Evolutionary conservation across 352 stramenopile species (phyloP).

Genomic region (Thraustochytrium sp.): DNA sequence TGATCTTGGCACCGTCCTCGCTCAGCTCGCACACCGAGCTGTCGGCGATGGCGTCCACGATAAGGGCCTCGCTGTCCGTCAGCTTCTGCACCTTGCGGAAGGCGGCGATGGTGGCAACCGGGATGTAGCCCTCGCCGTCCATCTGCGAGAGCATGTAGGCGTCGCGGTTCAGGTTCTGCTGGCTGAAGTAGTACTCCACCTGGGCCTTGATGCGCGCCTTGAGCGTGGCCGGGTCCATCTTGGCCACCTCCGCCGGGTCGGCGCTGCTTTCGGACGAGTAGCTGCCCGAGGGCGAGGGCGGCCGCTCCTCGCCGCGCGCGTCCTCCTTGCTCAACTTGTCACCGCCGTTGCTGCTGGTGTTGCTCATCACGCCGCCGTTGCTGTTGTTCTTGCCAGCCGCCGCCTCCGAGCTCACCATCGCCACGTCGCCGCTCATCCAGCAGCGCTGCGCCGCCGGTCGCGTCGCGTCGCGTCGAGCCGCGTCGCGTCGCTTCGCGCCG

Average conservation of each 20-base stretch:
- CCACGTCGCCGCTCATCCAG: too few species aligned
- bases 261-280: constrained; percentile 40
- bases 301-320: background rate
- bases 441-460: too few species aligned
- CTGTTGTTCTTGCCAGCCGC: too few species aligned
- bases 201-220: constrained; percentile 39
- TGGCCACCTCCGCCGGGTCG: constrained; percentile 30
- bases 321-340: too few species aligned
- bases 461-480: too few species aligned
- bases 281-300: background rate
- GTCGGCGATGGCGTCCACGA: constrained; percentile 14
- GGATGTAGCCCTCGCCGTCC: constrained; percentile 28
- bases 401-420: constrained; percentile 38
- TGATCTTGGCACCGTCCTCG: constrained; percentile 20
- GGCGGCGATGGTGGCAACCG: background rate
- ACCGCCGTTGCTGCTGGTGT: too few species aligned
- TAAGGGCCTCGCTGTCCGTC: background rate
- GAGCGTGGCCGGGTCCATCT: constrained; percentile 23
- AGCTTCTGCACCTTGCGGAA: constrained; percentile 12
- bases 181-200: constrained; percentile 43
- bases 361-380: too few species aligned
- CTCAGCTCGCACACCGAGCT: background rate
- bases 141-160: constrained; percentile 43
- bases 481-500: too few species aligned
- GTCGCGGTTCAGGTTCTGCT: constrained; percentile 43